Percentiles rank a stretch among this genome's conserved stretches.
Evolutionary conservation across 2,329 filamentous ascomycete genomes (phyloP).

Genomic region (Calonectria multiphialidica): DNA sequence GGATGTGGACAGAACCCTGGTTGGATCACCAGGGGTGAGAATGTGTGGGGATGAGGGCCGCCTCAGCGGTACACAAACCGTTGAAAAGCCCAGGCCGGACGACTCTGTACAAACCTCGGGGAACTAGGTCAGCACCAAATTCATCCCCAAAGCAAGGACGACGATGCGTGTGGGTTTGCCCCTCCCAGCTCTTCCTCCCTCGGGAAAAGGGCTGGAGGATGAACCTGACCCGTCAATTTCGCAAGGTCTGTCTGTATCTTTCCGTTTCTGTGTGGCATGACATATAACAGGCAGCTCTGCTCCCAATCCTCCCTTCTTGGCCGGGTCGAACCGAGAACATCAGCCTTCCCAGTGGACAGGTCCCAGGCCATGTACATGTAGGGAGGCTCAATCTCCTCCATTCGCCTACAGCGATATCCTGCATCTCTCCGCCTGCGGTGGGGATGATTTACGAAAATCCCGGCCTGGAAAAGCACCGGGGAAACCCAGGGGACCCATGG

Average conservation of each 20-base stretch:
- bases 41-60: not conserved
- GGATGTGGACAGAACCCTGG: not conserved
- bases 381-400: not conserved
- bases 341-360: not conserved
- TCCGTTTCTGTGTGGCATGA: too few species aligned
- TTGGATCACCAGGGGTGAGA: not conserved
- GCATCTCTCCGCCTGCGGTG: not conserved
- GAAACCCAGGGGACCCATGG: not conserved
- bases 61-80: not conserved
- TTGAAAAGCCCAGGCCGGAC: not conserved
- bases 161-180: too few species aligned
- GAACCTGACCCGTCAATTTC: too few species aligned
- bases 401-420: not conserved
- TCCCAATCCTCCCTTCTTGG: not conserved
- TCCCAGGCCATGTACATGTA: not conserved
- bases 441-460: slow-evolving; percentile 5
- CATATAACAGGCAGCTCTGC: too few species aligned
- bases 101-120: not conserved
- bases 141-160: too few species aligned
- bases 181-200: too few species aligned
- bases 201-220: too few species aligned
- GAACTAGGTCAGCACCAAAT: too few species aligned
- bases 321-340: not conserved
- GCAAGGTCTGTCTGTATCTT: too few species aligned
- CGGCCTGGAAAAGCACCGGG: not conserved